A percentile compares a stretch with the other conserved stretches of the same genome.
These are phyloP conservation scores for Phycomyces nitens DNA, from an alignment of 192 early-diverging fungal species.

Conservation along the genomic window DNA sequence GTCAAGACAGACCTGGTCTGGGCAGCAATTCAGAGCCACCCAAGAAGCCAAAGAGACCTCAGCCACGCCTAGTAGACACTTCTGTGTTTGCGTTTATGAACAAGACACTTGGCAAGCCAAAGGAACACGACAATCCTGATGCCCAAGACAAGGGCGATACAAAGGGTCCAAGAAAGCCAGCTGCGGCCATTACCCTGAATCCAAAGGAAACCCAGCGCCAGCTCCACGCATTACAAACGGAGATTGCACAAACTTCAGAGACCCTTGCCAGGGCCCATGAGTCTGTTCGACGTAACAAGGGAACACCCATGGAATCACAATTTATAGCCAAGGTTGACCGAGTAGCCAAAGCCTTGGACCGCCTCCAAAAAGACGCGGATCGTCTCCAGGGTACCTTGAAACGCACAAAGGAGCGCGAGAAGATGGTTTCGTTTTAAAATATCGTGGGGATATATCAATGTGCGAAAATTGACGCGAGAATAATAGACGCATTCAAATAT, in stretches of 20 bases:
- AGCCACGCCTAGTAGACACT: background rate
- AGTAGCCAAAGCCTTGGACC: background rate
- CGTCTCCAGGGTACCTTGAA: background rate
- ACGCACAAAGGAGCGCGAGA: slow-evolving; percentile 6
- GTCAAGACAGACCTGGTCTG: slow-evolving; percentile 4
- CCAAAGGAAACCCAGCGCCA: background rate
- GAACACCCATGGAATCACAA: background rate
- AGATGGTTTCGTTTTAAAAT: slow-evolving; percentile 13
- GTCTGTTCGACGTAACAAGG: slow-evolving; percentile 6
- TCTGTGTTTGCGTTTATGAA: background rate
- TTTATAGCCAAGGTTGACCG: slow-evolving; percentile 2
- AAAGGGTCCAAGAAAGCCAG: background rate
- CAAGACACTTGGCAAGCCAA: background rate
- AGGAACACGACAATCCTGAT: background rate
- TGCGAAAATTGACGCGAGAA: no score
- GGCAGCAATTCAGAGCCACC: background rate
- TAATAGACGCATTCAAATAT: no score
- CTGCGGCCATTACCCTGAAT: background rate
- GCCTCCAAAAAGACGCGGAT: background rate
- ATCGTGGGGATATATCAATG: no score
- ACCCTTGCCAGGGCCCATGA: background rate
- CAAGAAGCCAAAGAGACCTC: background rate
- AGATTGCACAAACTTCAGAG: background rate
- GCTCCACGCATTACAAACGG: slow-evolving; percentile 2
- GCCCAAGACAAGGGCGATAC: background rate